These are phyloP conservation scores for Leptographium flavum DNA, from an alignment of 2,329 filamentous ascomycete genomes.

Conservation along the genomic window DNA sequence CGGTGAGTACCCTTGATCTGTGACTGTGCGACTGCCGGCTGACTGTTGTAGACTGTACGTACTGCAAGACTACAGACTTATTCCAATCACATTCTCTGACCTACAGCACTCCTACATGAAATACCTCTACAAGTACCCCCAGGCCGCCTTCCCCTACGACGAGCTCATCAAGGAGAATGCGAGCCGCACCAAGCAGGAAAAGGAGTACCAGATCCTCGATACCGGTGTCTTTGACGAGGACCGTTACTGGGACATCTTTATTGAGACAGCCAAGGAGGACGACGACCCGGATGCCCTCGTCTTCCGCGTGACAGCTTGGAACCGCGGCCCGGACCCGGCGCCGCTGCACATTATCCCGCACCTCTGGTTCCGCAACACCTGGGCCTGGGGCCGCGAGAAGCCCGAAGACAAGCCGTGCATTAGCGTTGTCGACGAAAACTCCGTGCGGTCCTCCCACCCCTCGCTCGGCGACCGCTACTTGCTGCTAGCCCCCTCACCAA, in stretches of 20 bases:
- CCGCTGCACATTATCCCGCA: conserved; percentile 90
- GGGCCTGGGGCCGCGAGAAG: conserved; percentile 79
- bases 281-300: conserved; percentile 82
- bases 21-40: neutral
- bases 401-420: conserved; percentile 70
- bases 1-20: conserved; percentile 27
- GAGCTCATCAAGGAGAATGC: conserved; percentile 77
- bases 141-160: conserved; percentile 82
- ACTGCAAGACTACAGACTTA: neutral
- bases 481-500: conserved; percentile 78
- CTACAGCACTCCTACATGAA: conserved; percentile 98
- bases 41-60: conserved; percentile 27
- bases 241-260: conserved; percentile 92
- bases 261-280: conserved; percentile 90
- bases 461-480: conserved; percentile 73
- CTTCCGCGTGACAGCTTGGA: conserved; percentile 93
- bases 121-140: conserved; percentile 93
- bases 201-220: conserved; percentile 84
- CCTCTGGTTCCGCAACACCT: conserved; percentile 94
- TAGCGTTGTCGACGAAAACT: conserved; percentile 46
- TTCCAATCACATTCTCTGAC: neutral
- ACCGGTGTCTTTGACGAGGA: conserved; percentile 80
- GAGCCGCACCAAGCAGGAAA: conserved; percentile 57
- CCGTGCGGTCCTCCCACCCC: conserved; percentile 64
- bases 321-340: conserved; percentile 78